phyloP scores from a whole-genome alignment of 2,329 filamentous ascomycete genomes.

The Neurospora sp. region DNA sequence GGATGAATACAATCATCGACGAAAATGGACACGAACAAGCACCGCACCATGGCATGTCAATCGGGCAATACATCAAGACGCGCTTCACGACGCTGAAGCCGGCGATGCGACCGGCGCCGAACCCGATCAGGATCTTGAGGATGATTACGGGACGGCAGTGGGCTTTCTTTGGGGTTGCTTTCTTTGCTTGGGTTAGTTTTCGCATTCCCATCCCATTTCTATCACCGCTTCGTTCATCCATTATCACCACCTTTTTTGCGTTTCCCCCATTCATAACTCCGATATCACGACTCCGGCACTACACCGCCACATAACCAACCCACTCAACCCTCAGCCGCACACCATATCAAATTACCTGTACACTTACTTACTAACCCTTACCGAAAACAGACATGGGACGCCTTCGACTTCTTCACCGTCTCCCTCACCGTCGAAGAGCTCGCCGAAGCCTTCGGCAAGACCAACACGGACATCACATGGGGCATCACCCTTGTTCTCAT shows the following conservation, averaged over 20 bases:
- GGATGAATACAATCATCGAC: background rate
- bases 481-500: constrained; percentile 55
- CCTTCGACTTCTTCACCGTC: constrained; percentile 59
- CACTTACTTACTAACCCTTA: too few species aligned
- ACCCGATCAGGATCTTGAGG: constrained; percentile 39
- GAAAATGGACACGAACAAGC: constrained; percentile 23
- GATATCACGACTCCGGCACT: background rate
- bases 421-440: constrained; percentile 48
- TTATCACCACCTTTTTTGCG: background rate
- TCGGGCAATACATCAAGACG: constrained; percentile 36
- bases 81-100: constrained; percentile 48
- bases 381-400: constrained; percentile 43
- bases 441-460: constrained; percentile 39
- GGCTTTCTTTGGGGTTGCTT: constrained; percentile 46
- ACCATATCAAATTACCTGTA: too few species aligned
- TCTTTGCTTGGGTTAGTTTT: constrained; percentile 42
- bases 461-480: constrained; percentile 34
- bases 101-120: constrained; percentile 43
- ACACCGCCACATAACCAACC: background rate
- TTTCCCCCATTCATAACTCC: too few species aligned
- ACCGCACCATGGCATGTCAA: constrained; percentile 40
- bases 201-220: background rate
- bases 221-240: too few species aligned
- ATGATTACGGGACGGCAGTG: constrained; percentile 42
- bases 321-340: too few species aligned